These are phyloP conservation scores for Exophiala phaeomuriformis DNA, from an alignment of 2,329 filamentous ascomycete species.

Conservation along the genomic window DNA sequence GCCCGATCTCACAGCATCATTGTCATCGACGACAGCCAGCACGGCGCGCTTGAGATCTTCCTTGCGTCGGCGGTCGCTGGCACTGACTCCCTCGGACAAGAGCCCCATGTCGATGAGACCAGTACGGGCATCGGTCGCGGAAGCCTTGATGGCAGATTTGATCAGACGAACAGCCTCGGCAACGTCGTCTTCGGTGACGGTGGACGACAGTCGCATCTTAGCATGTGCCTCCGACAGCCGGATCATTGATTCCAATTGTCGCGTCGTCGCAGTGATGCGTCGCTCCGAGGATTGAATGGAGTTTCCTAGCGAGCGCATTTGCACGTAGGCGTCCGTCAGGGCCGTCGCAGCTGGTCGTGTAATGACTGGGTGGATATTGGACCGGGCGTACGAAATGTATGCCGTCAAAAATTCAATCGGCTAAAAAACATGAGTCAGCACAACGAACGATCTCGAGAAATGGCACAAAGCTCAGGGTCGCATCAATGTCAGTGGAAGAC, in stretches of 20 bases:
- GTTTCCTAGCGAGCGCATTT: conserved; percentile 88
- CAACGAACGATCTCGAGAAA: neutral
- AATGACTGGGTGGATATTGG: conserved; percentile 75
- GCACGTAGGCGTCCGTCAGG: conserved; percentile 79
- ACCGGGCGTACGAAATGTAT: conserved; percentile 94
- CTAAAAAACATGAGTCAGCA: conserved; percentile 36
- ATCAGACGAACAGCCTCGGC: conserved; percentile 87
- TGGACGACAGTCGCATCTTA: conserved; percentile 80
- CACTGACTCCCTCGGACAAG: conserved; percentile 86
- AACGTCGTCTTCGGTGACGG: conserved; percentile 75
- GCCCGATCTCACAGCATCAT: conserved; percentile 40
- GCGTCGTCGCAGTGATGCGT: conserved; percentile 93
- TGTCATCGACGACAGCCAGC: conserved; percentile 64
- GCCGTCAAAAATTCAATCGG: conserved; percentile 91
- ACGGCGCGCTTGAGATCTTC: conserved; percentile 79
- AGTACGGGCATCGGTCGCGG: conserved; percentile 84
- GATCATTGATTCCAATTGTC: conserved; percentile 97
- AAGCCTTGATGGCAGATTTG: conserved; percentile 87
- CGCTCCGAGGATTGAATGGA: conserved; percentile 83
- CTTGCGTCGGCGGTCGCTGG: conserved; percentile 73
- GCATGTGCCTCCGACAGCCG: conserved; percentile 92
- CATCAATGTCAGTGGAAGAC: neutral
- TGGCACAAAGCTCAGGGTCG: too few relatives aligned
- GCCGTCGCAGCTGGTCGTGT: conserved; percentile 73
- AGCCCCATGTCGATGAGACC: conserved; percentile 96